A percentile compares a stretch with the other conserved stretches of the same genome.
Conservation (phyloP, 257 asterid genomes). For the Anisodus tanguticus region DNA sequence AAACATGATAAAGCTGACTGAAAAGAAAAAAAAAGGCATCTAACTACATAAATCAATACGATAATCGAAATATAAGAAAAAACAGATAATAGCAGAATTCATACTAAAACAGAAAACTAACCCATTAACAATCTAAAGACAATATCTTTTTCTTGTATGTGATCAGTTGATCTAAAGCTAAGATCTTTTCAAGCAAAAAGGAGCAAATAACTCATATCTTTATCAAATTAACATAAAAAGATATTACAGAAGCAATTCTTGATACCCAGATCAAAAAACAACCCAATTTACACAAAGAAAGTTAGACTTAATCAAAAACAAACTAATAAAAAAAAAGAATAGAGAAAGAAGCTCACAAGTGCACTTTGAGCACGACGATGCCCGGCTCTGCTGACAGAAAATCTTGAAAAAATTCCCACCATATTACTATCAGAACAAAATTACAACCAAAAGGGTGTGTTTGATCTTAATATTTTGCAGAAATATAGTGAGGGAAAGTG, state of each 20-base stretch:
- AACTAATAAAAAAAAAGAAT: background rate
- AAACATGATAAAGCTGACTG: too few species aligned
- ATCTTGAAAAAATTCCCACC: slow-evolving; percentile 92
- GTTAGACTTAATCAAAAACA: background rate
- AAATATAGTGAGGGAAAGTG: background rate
- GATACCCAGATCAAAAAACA: background rate
- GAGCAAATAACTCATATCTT: background rate
- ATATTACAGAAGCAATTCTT: background rate
- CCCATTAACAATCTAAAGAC: background rate
- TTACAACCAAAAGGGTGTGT: slow-evolving; percentile 23
- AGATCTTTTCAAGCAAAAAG: background rate
- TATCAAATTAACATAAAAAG: background rate
- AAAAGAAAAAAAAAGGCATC: too few species aligned
- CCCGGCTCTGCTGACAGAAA: slow-evolving; percentile 56
- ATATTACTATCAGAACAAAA: slow-evolving; percentile 38
- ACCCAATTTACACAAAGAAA: background rate
- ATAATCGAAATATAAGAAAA: too few species aligned
- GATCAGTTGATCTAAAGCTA: slow-evolving; percentile 6
- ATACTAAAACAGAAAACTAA: background rate
- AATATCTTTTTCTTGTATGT: background rate
- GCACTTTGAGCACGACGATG: slow-evolving; percentile 92
- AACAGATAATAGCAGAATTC: background rate
- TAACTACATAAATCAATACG: too few species aligned
- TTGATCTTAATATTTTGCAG: background rate
- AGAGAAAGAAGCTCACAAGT: slow-evolving; percentile 50